These are phyloP conservation scores for Phialophora tarda DNA, from an alignment of 2,329 filamentous ascomycete genomes.

Conservation along the genomic window DNA sequence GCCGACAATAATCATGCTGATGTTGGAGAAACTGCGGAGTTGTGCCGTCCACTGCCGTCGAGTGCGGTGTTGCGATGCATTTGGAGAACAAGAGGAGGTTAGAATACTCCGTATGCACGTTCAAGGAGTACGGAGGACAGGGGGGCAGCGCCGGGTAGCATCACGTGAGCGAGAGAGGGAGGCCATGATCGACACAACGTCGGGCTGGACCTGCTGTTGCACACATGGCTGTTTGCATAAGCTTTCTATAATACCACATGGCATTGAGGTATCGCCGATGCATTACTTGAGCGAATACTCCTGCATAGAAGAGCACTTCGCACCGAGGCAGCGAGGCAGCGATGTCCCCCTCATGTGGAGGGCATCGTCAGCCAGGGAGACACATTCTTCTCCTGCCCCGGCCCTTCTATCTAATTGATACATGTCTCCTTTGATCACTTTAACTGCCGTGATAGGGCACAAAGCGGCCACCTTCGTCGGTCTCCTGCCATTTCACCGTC, in stretches of 20 bases:
- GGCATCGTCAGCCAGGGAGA: too few relatives aligned
- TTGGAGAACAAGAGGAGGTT: conserved; percentile 21
- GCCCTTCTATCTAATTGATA: too few relatives aligned
- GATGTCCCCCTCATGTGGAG: too few relatives aligned
- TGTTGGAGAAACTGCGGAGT: neutral
- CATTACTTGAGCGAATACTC: too few relatives aligned
- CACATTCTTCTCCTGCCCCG: neutral
- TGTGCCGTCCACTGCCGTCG: neutral
- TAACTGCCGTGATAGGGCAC: neutral
- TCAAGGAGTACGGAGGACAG: neutral
- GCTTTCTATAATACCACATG: neutral
- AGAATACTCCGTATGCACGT: neutral
- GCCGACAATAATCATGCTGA: neutral
- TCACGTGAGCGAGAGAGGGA: neutral
- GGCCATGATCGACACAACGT: neutral
- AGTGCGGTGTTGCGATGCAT: neutral
- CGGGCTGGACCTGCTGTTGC: neutral
- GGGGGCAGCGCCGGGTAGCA: neutral
- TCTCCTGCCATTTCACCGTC: conserved; percentile 10
- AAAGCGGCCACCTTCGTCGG: conserved; percentile 8
- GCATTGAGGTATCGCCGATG: neutral
- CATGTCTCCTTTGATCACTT: neutral
- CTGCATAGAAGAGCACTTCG: too few relatives aligned
- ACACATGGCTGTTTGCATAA: neutral
- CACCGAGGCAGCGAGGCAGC: too few relatives aligned